Evolutionary conservation across 257 asterid species (phyloP).

Genomic region (Henckelia pumila): DNA sequence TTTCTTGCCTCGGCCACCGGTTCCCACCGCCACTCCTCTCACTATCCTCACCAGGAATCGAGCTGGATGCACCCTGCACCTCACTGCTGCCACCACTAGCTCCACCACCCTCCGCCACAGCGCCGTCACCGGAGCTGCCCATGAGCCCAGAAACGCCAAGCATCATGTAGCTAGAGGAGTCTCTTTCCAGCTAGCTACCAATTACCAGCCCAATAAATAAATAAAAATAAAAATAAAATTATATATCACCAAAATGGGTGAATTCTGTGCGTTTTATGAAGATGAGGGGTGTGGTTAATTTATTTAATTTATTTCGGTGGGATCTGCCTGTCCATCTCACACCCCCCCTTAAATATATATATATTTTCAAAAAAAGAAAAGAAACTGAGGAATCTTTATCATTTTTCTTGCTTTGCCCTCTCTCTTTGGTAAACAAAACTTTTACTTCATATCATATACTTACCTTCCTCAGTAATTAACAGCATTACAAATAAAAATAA

Average conservation of each 20-base stretch:
- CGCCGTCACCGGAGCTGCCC: conserved; percentile 33
- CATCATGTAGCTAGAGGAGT: conserved; percentile 36
- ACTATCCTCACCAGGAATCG: conserved; percentile 40
- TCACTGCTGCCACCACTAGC: conserved; percentile 73
- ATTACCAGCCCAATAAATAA: conserved; percentile 11
- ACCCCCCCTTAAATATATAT: conserved; percentile 32
- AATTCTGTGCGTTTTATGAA: conserved; percentile 77
- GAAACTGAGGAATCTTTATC: conserved; percentile 50
- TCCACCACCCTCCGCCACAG: conserved; percentile 52
- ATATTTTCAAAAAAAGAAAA: conserved; percentile 2
- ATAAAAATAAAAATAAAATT: conserved; percentile 28
- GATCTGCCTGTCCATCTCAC: conserved; percentile 95
- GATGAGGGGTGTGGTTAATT: conserved; percentile 86
- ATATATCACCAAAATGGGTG: conserved; percentile 62
- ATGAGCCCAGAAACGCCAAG: conserved; percentile 48
- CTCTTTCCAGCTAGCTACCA: conserved; percentile 24
- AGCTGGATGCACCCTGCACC: conserved; percentile 35
- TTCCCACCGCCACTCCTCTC: conserved; percentile 58
- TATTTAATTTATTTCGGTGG: conserved; percentile 80
- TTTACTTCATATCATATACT: not conserved
- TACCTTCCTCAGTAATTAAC: no score
- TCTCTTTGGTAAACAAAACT: conserved; percentile 23
- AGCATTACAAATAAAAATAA: no score
- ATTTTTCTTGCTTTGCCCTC: conserved; percentile 27
- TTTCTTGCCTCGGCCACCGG: conserved; percentile 97